Percentiles rank a stretch among this genome's conserved stretches.
Conservation (phyloP, 495 filamentous ascomycete genomes). For the Pseudotulostoma volvatum region DNA sequence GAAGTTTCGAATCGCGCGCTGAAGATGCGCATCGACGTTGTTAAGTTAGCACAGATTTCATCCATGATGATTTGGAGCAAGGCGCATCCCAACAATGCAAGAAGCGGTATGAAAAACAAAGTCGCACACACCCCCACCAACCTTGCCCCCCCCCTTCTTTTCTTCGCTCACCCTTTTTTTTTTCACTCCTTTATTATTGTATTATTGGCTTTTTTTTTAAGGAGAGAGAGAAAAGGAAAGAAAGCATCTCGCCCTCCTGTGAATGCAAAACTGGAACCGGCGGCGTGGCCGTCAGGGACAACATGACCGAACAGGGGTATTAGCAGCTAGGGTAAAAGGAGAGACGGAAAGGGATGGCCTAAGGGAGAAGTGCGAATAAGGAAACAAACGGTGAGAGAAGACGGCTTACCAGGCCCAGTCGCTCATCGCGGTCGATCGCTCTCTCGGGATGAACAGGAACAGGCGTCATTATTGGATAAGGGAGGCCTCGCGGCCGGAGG, state of each 20-base stretch:
- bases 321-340: constrained; percentile 7
- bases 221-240: constrained; percentile 5
- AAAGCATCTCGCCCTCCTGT: too few relatives aligned
- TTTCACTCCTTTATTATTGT: constrained; percentile 2
- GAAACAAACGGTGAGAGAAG: background rate
- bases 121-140: constrained; percentile 7
- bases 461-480: constrained; percentile 27
- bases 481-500: constrained; percentile 45
- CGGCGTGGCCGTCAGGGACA: too few relatives aligned
- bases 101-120: background rate
- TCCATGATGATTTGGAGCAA: too few relatives aligned
- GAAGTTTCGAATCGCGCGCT: constrained; percentile 89
- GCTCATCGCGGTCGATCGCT: constrained; percentile 77
- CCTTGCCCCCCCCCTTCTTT: constrained; percentile 3
- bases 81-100: constrained; percentile 8
- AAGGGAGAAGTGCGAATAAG: background rate
- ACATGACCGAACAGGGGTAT: too few relatives aligned
- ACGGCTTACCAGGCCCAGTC: constrained; percentile 70
- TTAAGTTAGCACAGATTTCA: too few relatives aligned
- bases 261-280: too few relatives aligned
- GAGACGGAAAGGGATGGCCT: constrained; percentile 1
- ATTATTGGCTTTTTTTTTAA: too few relatives aligned
- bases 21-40: too few relatives aligned
- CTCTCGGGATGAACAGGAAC: constrained; percentile 44
- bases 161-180: background rate